A percentile compares a stretch with the other conserved stretches of the same genome.
Conservation (phyloP, 2,329 filamentous ascomycete species). For the Venturia pyrina region DNA sequence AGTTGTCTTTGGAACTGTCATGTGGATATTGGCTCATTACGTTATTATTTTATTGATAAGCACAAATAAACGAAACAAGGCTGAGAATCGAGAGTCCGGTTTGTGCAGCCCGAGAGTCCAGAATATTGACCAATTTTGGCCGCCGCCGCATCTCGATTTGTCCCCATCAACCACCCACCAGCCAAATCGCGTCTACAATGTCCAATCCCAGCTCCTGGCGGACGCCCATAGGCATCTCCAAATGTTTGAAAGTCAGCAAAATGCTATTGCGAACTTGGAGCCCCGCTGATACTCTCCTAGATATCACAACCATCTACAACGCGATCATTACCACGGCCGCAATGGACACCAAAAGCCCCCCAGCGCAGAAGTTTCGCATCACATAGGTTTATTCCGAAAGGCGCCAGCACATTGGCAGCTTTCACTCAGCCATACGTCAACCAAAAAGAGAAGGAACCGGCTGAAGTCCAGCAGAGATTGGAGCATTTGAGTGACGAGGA, state of each 20-base stretch:
- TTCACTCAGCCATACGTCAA: neutral
- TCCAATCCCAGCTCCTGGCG: slow-evolving; percentile 33
- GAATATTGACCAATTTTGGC: neutral
- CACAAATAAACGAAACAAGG: neutral
- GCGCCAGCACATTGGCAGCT: neutral
- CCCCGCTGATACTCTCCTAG: neutral
- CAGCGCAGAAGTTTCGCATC: slow-evolving; percentile 8
- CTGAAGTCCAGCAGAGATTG: too few species aligned
- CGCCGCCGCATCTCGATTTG: neutral
- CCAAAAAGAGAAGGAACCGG: neutral
- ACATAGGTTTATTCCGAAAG: neutral
- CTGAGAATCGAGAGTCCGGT: neutral
- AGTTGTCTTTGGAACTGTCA: neutral
- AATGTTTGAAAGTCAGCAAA: slow-evolving; percentile 30
- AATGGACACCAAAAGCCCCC: neutral
- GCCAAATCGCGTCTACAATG: slow-evolving; percentile 22
- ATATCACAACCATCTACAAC: neutral
- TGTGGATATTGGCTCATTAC: neutral
- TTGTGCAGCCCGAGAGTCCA: neutral
- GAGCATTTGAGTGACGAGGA: neutral
- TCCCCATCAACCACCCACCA: neutral
- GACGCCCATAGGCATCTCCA: slow-evolving; percentile 32
- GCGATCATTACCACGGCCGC: neutral
- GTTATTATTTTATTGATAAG: neutral
- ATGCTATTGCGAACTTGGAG: neutral